Base-by-base conservation (phyloP, 2,329 filamentous ascomycete species). In the Stylonectria norvegica region DNA sequence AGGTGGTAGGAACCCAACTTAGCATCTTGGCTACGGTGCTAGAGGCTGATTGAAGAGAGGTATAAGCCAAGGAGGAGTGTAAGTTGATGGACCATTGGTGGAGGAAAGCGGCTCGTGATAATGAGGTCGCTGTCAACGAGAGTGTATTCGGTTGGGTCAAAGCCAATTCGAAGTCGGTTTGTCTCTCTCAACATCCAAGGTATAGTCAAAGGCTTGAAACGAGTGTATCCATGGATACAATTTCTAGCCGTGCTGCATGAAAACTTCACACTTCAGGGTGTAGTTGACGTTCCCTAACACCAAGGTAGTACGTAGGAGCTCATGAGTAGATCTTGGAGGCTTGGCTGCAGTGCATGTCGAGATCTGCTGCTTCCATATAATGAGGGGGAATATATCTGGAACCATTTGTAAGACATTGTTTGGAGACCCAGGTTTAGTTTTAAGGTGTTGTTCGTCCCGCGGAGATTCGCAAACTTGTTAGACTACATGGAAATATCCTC, bases 381-480 rank as follows among this genome's bases (percentile, higher is more conserved):
- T n/a, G n/a, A n/a, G n/a, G n/a, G n/a, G n/a, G n/a, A n/a, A n/a
- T n/a, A n/a, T n/a, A n/a, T n/a, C n/a, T n/a, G n/a, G n/a, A n/a
- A n/a, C n/a, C n/a, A n/a, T n/a, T n/a, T n/a, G n/a, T n/a, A n/a
- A n/a, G n/a, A n/a, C n/a, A n/a, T n/a, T n/a, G n/a, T n/a, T n/a
- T n/a, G n/a, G n/a, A n/a, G n/a, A n/a, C n/a, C n/a, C n/a, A n/a
- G n/a, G n/a, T n/a, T n/a, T n/a, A n/a, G n/a, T n/a, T n/a, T 36
- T 40, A 22, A 36, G 36, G 32, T 37, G 14, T 23, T 25, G 34
- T 16, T 11, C 30, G 20, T 14, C 20, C 55, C 57, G 56, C 57
- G 57, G 57, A 59, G 57, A 60, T 57, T 36, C 43, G 36, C 23
- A 36, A 39, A 49, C 40, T 37, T 41, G 42, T 27, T 46, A 45